phyloP scores from a whole-genome alignment of 768 basidiomycete genomes.

The Leccinellum albellum region DNA sequence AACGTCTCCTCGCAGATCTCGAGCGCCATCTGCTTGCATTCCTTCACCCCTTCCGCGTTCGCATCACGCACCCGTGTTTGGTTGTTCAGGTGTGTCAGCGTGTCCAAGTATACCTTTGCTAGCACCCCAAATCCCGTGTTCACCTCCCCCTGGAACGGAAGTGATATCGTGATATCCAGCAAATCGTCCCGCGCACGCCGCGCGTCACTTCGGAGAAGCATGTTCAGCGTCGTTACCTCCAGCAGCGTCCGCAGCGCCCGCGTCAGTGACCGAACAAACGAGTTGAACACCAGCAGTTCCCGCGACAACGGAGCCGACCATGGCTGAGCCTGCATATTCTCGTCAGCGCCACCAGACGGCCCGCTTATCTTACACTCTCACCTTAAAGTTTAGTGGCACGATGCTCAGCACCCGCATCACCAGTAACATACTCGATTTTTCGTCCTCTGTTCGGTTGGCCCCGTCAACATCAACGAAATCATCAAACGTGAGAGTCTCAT shows the following conservation, averaged over 20 bases:
- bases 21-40: slow-evolving; percentile 83
- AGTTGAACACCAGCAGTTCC: slow-evolving; percentile 96
- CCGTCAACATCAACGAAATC: slow-evolving; percentile 20
- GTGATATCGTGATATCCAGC: slow-evolving; percentile 84
- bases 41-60: slow-evolving; percentile 71
- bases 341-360: slow-evolving; percentile 5
- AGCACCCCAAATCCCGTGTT: slow-evolving; percentile 98
- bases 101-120: slow-evolving; percentile 94
- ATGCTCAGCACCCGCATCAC: slow-evolving; percentile 97
- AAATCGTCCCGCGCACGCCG: slow-evolving; percentile 84
- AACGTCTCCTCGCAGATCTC: slow-evolving; percentile 94
- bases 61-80: slow-evolving; percentile 73
- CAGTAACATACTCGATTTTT: slow-evolving; percentile 90
- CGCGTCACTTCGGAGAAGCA: slow-evolving; percentile 88
- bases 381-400: slow-evolving; percentile 92
- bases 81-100: slow-evolving; percentile 83
- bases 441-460: slow-evolving; percentile 60
- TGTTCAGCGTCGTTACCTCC: slow-evolving; percentile 89
- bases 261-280: slow-evolving; percentile 88
- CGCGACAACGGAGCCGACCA: slow-evolving; percentile 97
- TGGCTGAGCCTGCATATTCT: slow-evolving; percentile 59
- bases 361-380: slow-evolving; percentile 30
- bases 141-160: slow-evolving; percentile 94
- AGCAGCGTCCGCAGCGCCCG: slow-evolving; percentile 86
- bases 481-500: slow-evolving; percentile 35